Evolutionary conservation across 78 protist genomes (phyloP), one percentile per base, ranked within the genome.

Genomic region (Polysphondylium violaceum): DNA sequence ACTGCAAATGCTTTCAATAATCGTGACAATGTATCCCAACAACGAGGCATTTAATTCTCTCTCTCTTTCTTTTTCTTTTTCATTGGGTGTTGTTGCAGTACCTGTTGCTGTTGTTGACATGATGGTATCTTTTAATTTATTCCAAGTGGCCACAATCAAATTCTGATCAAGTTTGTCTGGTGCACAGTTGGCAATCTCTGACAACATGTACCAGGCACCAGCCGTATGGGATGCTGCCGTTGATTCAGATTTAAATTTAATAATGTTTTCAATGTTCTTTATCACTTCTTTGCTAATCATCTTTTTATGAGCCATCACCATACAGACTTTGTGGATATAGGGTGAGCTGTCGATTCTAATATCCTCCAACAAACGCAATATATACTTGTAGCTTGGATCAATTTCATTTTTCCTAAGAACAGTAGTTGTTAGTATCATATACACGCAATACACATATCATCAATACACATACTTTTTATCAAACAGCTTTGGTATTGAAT

Each of bases 141-240:
- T 55, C 89, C 89, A 81, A 12, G 71, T 59, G 21, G 67, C 56
- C 11, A 81, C 16, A 27, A 81, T 71, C 1, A 81, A 44, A 16
- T 35, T 29, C 41, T 81, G 89, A 68, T 81, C 89, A 36, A 81
- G 55, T 40, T 68, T 64, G 14, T 81, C 89, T 9, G 89, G 89
- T 68, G 71, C 36, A 41, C 77, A 67, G 40, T 81, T 55, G 12
- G 76, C 74, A 81, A 81, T 81, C 71, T 67, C 60, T 51, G 89
- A 64, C n/a, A 81, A 58, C 14, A 81, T 27, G 14, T 51, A 55
- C 89, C 89, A 81, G 19, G 78, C 38, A 4, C 89, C 89, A 2
- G 25, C 16, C 29, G 50, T 38, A 36, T 43, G 21, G n/a, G 47
- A 29, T 29, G 50, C 16, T n/a, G n/a, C n/a, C n/a, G n/a, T n/a